phyloP scores from a whole-genome alignment of 176 grass and related monocot species.

The Musa troglodytarum region DNA sequence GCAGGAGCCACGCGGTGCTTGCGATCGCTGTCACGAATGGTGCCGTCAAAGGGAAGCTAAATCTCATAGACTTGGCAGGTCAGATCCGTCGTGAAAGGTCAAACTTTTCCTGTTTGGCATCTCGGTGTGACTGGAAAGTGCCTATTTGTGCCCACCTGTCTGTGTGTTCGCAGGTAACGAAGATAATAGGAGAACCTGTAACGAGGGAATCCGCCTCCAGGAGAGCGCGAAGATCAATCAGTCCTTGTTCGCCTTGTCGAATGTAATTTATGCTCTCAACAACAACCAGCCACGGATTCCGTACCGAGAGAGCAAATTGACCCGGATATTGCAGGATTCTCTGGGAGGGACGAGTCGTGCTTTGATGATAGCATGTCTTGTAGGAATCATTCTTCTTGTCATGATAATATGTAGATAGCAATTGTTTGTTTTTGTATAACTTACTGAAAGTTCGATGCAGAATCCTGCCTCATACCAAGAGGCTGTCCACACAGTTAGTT shows the following conservation, averaged over 20 bases:
- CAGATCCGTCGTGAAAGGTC: slow-evolving; percentile 5
- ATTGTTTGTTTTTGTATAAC: slow-evolving; percentile 1
- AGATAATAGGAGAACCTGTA: slow-evolving; percentile 67
- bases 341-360: slow-evolving; percentile 62
- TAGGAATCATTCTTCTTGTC: slow-evolving; percentile 9
- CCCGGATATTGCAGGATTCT: slow-evolving; percentile 82
- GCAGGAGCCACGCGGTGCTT: slow-evolving; percentile 80
- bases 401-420: neutral
- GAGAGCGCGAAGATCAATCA: slow-evolving; percentile 93
- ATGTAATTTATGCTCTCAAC: slow-evolving; percentile 84
- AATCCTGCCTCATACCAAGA: slow-evolving; percentile 81
- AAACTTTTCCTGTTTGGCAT: neutral
- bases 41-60: slow-evolving; percentile 66
- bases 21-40: slow-evolving; percentile 41
- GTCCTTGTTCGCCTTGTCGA: slow-evolving; percentile 74
- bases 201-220: slow-evolving; percentile 74
- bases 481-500: slow-evolving; percentile 58
- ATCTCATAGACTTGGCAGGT: slow-evolving; percentile 93
- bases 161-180: slow-evolving; percentile 52
- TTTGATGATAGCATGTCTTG: slow-evolving; percentile 88
- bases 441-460: slow-evolving; percentile 28
- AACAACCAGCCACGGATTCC: slow-evolving; percentile 65
- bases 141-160: slow-evolving; percentile 2
- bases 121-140: neutral
- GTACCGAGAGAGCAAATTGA: slow-evolving; percentile 81